Evolutionary conservation across 106 monocot species (phyloP), one percentile per base, ranked within the genome.

Genomic region (Amphibolis antarctica): DNA sequence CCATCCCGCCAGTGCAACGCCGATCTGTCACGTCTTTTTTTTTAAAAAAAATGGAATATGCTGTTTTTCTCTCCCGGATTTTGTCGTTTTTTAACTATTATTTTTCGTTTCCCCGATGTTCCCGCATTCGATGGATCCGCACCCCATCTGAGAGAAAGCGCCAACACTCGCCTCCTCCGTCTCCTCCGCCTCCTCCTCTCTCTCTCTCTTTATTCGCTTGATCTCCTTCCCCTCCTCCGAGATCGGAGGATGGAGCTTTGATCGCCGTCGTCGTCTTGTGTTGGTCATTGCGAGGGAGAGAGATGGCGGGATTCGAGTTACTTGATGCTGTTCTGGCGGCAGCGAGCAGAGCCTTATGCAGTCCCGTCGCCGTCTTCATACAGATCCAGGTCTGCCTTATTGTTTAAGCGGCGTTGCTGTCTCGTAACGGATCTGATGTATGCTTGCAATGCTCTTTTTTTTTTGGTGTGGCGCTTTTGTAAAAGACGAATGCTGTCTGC

Each of bases 361-460:
- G 75, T 31, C 77, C 86, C 27, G n/a, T 89, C 27, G 94, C 94
- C 49, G 60, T 84, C 53, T 96, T 86, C 69, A 42, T 96, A 59
- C 94, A 96, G 86, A 86, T 96, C 86, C 94, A 96, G 94, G 94
- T 96, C 45, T 46, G 12, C 13, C 45, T 44, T 19, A 44, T 0
- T 49, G 18, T 4, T 10, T 60, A n/a, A n/a, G 30, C 59, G 10
- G 17, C 10, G 0, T 3, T 45, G 20, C 23, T 17, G n/a, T 17
- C 3, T 17, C n/a, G 49, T n/a, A n/a, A 49, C 49, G 49, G 49
- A 14, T 19, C n/a, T 49, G n/a, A 49, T 49, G n/a, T 10, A 4
- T 0, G 49, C n/a, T 14, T 14, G 13, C 17, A 3, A 15, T 17
- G 49, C n/a, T 49, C n/a, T 10, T 14, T 14, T 17, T 49, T 5